Base-by-base conservation (phyloP, 2,329 filamentous ascomycete species). In the Talaromyces rugulosus region DNA sequence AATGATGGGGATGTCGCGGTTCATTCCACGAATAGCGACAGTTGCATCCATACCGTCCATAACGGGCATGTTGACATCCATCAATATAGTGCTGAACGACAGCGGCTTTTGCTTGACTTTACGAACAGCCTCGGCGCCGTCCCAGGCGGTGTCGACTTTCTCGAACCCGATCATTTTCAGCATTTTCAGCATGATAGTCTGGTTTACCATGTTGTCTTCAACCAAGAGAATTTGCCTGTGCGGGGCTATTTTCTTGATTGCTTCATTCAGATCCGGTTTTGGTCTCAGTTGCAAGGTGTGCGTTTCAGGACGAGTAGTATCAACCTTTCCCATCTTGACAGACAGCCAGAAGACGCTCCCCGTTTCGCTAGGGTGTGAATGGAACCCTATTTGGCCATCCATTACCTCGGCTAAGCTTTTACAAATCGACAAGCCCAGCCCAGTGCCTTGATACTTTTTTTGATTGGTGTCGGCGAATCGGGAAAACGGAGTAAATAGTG, bases 381-480 rank as follows among this genome's bases (percentile, higher is more conserved):
- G 67, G 54, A 77, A 82, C 4, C 81, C 80, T 18, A 84, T 78
- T 3, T 78, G 71, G 1, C 85, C 85, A 27, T 81, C 82, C 83
- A 86, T 85, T 28, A 85, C 75, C 67, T 84, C 81, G 0, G 80
- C 80, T 11, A 86, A 69, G 59, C 80, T 83, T 67, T 85, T 85
- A 64, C 82, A 84, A 42, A 86, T 86, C 9, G 82, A 83, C 3
- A 86, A 71, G 2, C 84, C 84, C 2, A 86, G 72, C 0, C 84
- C 84, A 5, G 83, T 85, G 3, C 84, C 83, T 64, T 83, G 82
- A 62, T 82, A 84, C 56, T 76, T 77, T 65, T 83, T 82, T 1
- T 79, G 81, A n/a, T 78, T 77, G 2, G 80, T 81, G 59, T 81
- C 81, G 63, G 84, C 82, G 61, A 84, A 80, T 65, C 84, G 83